Evolutionary conservation across 495 filamentous ascomycete species (phyloP).

Genomic region (Oleoguttula mirabilis): DNA sequence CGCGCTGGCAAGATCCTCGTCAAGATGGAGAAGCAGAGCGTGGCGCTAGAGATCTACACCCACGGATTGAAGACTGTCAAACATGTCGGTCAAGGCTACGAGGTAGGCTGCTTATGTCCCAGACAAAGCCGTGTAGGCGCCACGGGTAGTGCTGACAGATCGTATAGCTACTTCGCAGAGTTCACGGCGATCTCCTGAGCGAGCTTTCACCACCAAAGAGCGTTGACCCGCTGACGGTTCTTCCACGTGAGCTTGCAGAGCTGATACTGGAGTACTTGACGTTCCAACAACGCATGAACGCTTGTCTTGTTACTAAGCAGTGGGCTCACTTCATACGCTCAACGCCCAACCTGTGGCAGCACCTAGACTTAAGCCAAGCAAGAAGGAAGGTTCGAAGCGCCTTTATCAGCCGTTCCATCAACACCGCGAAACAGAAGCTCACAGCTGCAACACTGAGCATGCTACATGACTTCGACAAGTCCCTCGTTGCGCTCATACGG

Average conservation of each 20-base stretch:
- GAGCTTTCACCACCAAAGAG: constrained; percentile 26
- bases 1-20: constrained; percentile 51
- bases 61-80: constrained; percentile 44
- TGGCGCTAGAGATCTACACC: constrained; percentile 49
- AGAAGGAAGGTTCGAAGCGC: constrained; percentile 26
- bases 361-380: constrained; percentile 40
- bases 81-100: constrained; percentile 32
- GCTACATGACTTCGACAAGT: constrained; percentile 14
- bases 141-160: no score
- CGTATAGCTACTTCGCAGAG: constrained; percentile 8
- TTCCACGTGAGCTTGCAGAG: constrained; percentile 27
- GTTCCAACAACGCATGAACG: constrained; percentile 31
- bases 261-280: constrained; percentile 25
- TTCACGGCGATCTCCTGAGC: constrained; percentile 34
- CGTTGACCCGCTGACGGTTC: constrained; percentile 24
- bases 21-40: constrained; percentile 39
- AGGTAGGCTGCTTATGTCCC: no score
- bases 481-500: constrained; percentile 6
- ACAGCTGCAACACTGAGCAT: constrained; percentile 7
- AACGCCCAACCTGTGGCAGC: constrained; percentile 37
- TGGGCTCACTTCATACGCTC: constrained; percentile 40
- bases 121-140: no score
- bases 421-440: constrained; percentile 7
- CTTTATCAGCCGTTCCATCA: constrained; percentile 20
- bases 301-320: constrained; percentile 41